Evolutionary conservation across 306 rosid species (phyloP).

Genomic region (Heteromeles arbutifolia): DNA sequence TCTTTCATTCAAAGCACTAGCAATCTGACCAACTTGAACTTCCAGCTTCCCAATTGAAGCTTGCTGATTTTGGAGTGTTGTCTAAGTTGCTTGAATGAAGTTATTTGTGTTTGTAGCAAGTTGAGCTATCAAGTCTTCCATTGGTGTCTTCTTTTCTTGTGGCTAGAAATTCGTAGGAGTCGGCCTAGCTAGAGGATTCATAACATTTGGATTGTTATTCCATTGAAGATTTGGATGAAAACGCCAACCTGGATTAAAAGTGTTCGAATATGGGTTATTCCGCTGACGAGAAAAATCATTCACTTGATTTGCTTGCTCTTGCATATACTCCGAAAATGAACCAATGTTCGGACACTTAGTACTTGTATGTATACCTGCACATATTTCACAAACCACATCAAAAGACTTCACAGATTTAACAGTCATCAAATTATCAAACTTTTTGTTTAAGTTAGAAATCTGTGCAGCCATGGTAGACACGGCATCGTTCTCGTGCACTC

Average conservation of each 20-base stretch:
- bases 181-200: too few relatives aligned
- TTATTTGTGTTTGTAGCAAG: not conserved
- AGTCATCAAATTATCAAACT: not conserved
- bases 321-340: not conserved
- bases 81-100: not conserved
- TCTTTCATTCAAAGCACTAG: not conserved
- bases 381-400: not conserved
- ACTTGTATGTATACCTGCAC: not conserved
- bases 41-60: not conserved
- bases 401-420: not conserved
- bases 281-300: not conserved
- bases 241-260: not conserved
- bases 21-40: not conserved
- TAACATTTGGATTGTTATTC: not conserved
- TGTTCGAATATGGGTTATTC: not conserved
- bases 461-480: not conserved
- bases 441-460: not conserved
- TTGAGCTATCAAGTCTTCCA: not conserved
- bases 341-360: not conserved
- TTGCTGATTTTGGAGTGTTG: not conserved
- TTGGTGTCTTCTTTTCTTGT: not conserved
- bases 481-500: not conserved
- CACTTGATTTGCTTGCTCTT: not conserved
- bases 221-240: not conserved
- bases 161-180: too few relatives aligned